phyloP scores from a whole-genome alignment of 768 basidiomycete genomes.

The Boletus patriciae region DNA sequence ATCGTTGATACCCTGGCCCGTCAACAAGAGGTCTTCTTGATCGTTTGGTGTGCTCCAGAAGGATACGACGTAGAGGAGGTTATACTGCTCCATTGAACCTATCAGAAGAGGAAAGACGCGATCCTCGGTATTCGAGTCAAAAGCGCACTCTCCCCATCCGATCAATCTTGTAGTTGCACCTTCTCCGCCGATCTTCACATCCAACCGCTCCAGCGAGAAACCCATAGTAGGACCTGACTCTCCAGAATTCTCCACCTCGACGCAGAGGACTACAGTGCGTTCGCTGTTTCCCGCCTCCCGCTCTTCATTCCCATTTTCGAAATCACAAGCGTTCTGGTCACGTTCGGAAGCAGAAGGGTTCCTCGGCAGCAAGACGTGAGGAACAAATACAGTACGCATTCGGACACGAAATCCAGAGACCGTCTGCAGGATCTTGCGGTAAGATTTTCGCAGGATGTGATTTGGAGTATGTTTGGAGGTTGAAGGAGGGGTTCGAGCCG shows the following conservation, averaged over 20 bases:
- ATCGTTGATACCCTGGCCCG: conserved; percentile 33
- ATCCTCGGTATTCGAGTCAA: conserved; percentile 36
- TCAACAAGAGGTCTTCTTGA: conserved; percentile 38
- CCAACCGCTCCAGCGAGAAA: conserved; percentile 74
- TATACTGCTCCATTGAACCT: conserved; percentile 77
- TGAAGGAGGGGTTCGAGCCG: conserved; percentile 46
- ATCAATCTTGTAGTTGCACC: conserved; percentile 52
- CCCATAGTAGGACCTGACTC: conserved; percentile 59
- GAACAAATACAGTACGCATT: conserved; percentile 93
- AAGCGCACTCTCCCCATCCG: conserved; percentile 46
- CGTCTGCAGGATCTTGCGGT: conserved; percentile 72
- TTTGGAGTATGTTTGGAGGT: conserved; percentile 48
- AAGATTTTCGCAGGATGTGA: conserved; percentile 82
- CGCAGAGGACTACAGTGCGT: conserved; percentile 83
- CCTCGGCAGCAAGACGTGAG: conserved; percentile 71
- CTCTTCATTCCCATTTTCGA: conserved; percentile 50
- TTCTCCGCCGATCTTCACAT: conserved; percentile 72
- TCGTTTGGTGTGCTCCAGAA: conserved; percentile 69
- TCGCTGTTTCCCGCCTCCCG: conserved; percentile 74
- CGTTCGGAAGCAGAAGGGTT: conserved; percentile 16
- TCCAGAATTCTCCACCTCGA: conserved; percentile 85
- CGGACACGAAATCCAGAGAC: conserved; percentile 85
- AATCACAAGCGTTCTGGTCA: conserved; percentile 35
- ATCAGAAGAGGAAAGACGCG: conserved; percentile 70
- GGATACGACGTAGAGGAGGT: conserved; percentile 86